Evolutionary conservation across 805 yeast genomes (phyloP).

Genomic region (Starmerella kuoi): DNA sequence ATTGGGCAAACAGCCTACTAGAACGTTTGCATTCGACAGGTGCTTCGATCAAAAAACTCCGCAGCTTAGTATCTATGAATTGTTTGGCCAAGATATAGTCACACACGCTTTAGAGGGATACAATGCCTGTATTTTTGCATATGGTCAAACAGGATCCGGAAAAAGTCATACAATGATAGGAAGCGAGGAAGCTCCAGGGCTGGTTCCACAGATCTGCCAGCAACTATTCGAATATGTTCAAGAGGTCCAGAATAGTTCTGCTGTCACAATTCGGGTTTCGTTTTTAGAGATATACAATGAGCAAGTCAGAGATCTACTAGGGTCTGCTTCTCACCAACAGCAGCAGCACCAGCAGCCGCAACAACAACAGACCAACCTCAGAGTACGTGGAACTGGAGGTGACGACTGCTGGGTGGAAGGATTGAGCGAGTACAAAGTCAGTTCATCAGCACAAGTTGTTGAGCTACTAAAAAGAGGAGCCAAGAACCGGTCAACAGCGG

Average conservation of each 20-base stretch:
- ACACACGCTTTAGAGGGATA: slow-evolving; percentile 56
- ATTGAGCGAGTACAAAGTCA: slow-evolving; percentile 41
- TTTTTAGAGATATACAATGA: slow-evolving; percentile 72
- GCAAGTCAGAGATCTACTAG: slow-evolving; percentile 52
- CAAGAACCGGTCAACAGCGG: slow-evolving; percentile 49
- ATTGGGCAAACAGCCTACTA: slow-evolving; percentile 19
- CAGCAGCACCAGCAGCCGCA: background rate
- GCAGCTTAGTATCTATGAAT: slow-evolving; percentile 41
- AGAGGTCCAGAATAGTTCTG: slow-evolving; percentile 29
- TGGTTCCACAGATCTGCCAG: slow-evolving; percentile 50
- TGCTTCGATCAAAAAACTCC: slow-evolving; percentile 36
- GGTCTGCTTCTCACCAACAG: background rate
- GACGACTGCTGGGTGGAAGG: slow-evolving; percentile 66
- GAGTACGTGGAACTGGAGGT: slow-evolving; percentile 53
- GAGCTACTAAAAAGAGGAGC: slow-evolving; percentile 42
- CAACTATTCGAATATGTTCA: slow-evolving; percentile 40
- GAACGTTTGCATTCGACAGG: slow-evolving; percentile 39
- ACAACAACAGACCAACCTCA: slow-evolving; percentile 26
- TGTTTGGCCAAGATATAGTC: slow-evolving; percentile 47
- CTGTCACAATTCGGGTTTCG: slow-evolving; percentile 40
- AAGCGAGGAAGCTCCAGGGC: slow-evolving; percentile 39
- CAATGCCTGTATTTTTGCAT: slow-evolving; percentile 63
- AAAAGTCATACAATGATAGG: slow-evolving; percentile 78
- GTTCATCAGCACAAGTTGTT: slow-evolving; percentile 39
- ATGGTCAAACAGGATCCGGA: slow-evolving; percentile 79